phyloP scores from a whole-genome alignment of 495 filamentous ascomycete genomes.

The Durotheca rogersii region DNA sequence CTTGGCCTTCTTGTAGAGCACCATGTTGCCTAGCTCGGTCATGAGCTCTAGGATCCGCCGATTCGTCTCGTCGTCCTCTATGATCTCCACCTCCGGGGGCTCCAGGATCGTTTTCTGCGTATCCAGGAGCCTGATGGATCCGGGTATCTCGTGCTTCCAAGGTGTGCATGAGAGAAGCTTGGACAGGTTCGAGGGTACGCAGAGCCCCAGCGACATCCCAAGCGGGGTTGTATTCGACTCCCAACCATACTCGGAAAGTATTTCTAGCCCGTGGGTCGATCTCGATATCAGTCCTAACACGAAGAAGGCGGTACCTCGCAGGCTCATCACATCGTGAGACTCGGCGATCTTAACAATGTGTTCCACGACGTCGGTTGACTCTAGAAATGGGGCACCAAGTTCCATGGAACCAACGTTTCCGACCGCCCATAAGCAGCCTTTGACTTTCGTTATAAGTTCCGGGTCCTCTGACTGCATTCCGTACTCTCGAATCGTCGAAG shows the following conservation, averaged over 20 bases:
- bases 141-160: slow-evolving; percentile 49
- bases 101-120: slow-evolving; percentile 46
- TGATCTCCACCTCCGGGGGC: slow-evolving; percentile 35
- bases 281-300: slow-evolving; percentile 90
- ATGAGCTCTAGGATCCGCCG: slow-evolving; percentile 75
- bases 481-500: slow-evolving; percentile 79
- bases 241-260: slow-evolving; percentile 84
- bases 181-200: slow-evolving; percentile 75
- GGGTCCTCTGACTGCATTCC: slow-evolving; percentile 78
- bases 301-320: slow-evolving; percentile 95
- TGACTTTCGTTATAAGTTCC: slow-evolving; percentile 89
- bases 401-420: slow-evolving; percentile 99
- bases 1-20: slow-evolving; percentile 75
- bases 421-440: slow-evolving; percentile 95
- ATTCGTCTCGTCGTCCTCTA: slow-evolving; percentile 52
- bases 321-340: slow-evolving; percentile 79
- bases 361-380: slow-evolving; percentile 80
- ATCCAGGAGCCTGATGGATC: slow-evolving; percentile 42
- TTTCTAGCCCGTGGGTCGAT: slow-evolving; percentile 88
- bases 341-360: slow-evolving; percentile 85
- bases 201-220: slow-evolving; percentile 81
- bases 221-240: slow-evolving; percentile 82
- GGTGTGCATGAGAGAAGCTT: slow-evolving; percentile 66
- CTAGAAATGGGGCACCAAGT: slow-evolving; percentile 88
- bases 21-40: slow-evolving; percentile 84